Conservation (phyloP, 164 flowering plant genomes). For the Warburgia ugandensis region DNA sequence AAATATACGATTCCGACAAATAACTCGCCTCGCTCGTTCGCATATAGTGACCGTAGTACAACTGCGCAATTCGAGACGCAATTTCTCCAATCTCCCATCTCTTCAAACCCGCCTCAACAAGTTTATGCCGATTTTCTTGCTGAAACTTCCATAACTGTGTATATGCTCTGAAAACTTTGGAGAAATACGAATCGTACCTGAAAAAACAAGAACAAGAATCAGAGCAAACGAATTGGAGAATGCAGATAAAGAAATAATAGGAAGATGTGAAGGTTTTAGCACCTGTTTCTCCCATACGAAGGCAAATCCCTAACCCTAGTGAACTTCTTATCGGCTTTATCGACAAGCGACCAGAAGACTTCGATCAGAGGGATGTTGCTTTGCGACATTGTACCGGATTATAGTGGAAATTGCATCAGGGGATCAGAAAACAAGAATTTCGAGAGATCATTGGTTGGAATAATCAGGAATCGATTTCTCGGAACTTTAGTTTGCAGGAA, state of each 20-base stretch:
- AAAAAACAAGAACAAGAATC: slow-evolving; percentile 3
- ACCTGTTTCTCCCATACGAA: slow-evolving; percentile 63
- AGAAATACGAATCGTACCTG: slow-evolving; percentile 76
- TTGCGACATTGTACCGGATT: slow-evolving; percentile 16
- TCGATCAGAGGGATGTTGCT: slow-evolving; percentile 60
- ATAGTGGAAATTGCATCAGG: slow-evolving; percentile 5
- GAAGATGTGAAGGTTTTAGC: neutral
- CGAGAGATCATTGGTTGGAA: too few species aligned
- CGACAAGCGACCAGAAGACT: slow-evolving; percentile 67
- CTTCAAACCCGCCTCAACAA: slow-evolving; percentile 82
- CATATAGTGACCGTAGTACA: slow-evolving; percentile 80
- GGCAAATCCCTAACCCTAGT: slow-evolving; percentile 85
- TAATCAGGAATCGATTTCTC: too few species aligned
- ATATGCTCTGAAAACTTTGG: slow-evolving; percentile 80
- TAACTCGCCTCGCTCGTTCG: slow-evolving; percentile 74
- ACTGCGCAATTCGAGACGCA: slow-evolving; percentile 90
- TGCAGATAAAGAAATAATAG: neutral
- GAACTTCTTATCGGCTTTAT: slow-evolving; percentile 90
- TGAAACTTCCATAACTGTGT: slow-evolving; percentile 92
- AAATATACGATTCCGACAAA: slow-evolving; percentile 68
- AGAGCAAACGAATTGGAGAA: neutral
- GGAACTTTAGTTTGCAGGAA: too few species aligned
- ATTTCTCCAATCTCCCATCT: slow-evolving; percentile 97
- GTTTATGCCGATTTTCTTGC: slow-evolving; percentile 79
- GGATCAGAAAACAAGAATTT: too few species aligned